Evolutionary conservation across 106 monocot species (phyloP), one percentile per base, ranked within the genome.

Genomic region (Gastrodia elata): DNA sequence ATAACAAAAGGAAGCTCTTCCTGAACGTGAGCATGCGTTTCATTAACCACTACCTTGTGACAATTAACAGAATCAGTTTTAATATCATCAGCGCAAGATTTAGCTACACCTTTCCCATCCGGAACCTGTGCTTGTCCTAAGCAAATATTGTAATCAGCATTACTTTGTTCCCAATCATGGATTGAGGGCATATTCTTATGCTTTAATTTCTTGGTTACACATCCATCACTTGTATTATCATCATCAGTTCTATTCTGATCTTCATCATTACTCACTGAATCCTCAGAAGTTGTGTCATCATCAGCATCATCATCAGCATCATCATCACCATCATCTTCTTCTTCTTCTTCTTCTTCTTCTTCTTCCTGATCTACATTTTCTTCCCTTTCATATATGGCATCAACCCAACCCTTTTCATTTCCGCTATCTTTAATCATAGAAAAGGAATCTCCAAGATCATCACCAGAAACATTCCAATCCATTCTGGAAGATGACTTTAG

Each of bases 371-470:
- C 67, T 16, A 13, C 69, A 72, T 77, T 73, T 43, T 75, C 75
- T 44, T 73, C 69, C 40, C 39, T 75, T 71, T 82, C 80, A 77
- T 77, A 79, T 43, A 94, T 89, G 37, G 79, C 83, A 85, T 94
- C 94, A 68, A 87, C 76, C 88, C 88, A 87, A 2, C 88, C 84
- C 15, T 74, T 83, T 79, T 79, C 80, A 68, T 83, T 75, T 46
- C 30, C 33, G 15, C 18, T 44, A 3, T 68, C 68, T 15, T 87
- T 75, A 22, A 78, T 82, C 40, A 65, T 41, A n/a, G 80, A 80
- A 72, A 92, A 81, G n/a, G 91, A 90, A 77, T 93, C 86, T 41
- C 98, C 98, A 85, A 91, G 87, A 80, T 93, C 91, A 77, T 98
- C 98, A 39, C 98, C 98, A 82, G 98, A 98, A 14, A 87, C 32